Conservation (phyloP, 345 rosid genomes). For the Salix exigua region DNA sequence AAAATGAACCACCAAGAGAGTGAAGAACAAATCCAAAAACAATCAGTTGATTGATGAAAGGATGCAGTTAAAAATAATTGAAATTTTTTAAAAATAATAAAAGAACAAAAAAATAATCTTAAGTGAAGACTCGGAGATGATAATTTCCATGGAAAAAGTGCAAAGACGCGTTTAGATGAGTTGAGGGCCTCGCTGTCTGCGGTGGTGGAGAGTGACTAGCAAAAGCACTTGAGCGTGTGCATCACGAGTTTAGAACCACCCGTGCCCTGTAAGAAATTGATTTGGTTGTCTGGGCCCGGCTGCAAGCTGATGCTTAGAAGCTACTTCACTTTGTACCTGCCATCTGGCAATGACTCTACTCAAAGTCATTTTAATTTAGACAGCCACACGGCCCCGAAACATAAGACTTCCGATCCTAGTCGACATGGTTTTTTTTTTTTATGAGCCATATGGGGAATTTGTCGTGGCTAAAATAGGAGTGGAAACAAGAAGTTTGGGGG, state of each 20-base stretch:
- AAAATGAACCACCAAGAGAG: too few relatives aligned
- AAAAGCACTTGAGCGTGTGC: background rate
- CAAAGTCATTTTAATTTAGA: background rate
- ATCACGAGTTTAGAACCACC: background rate
- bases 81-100: too few relatives aligned
- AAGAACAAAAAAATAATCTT: too few relatives aligned
- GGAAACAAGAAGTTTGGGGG: background rate
- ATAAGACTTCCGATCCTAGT: background rate
- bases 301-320: conserved; percentile 7
- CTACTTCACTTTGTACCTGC: background rate
- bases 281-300: background rate
- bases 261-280: too few relatives aligned
- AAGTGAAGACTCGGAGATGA: background rate
- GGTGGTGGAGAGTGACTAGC: background rate
- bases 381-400: background rate
- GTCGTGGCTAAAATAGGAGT: background rate
- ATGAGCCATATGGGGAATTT: background rate
- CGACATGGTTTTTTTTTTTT: background rate
- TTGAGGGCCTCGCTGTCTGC: background rate
- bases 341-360: background rate
- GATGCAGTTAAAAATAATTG: too few relatives aligned
- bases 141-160: background rate
- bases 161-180: background rate
- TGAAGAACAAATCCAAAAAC: too few relatives aligned
- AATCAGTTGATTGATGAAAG: too few relatives aligned